Base-by-base conservation (phyloP, 1,139 yeast species). In the Geotrichum siamense region DNA sequence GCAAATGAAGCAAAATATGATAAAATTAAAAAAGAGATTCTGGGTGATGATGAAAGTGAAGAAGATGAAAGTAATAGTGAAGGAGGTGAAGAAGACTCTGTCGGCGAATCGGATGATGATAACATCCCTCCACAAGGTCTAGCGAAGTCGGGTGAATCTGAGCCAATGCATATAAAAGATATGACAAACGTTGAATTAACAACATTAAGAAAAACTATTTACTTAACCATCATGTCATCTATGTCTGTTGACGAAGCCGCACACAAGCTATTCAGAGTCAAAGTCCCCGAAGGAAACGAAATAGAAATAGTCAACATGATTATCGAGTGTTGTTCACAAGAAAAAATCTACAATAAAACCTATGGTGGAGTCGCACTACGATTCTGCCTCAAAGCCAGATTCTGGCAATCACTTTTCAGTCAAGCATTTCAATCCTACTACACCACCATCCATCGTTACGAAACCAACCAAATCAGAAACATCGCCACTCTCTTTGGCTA, bases 161-260 rank as follows among this genome's bases (percentile, higher is more conserved):
- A 51, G 30, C 44, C 41, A 10, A 47, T 48, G 13, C 50, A 39
- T 3, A 69, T 80, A 41, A 68, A 71, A 31, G 96, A 89, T 60
- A 68, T 82, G 71, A 82, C 96, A 0, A 82, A 81, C 44, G 64
- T 78, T 1, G 79, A 78, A 31, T 62, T 79, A 29, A 67, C 78
- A 2, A 76, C 76, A 41, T 75, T 76, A 52, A 83, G 86, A 52
- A 83, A 86, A 56, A 74, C 75, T 1, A 82, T 89, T 1, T 89
- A 89, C 55, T 67, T 87, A 38, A 81, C 93, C 0, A 69, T 91
- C 25, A 87, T 85, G 83, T 85, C 96, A n/a, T 80, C 96, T 45
- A 76, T 89, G 78, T 81, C 94, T 1, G 79, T 91, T 2, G 95
- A 86, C 53, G 99, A 91, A 67, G 93, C 95, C 0, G 87, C 85